Conservation (phyloP, 306 rosid genomes). For the Cucumis melo region DNA sequence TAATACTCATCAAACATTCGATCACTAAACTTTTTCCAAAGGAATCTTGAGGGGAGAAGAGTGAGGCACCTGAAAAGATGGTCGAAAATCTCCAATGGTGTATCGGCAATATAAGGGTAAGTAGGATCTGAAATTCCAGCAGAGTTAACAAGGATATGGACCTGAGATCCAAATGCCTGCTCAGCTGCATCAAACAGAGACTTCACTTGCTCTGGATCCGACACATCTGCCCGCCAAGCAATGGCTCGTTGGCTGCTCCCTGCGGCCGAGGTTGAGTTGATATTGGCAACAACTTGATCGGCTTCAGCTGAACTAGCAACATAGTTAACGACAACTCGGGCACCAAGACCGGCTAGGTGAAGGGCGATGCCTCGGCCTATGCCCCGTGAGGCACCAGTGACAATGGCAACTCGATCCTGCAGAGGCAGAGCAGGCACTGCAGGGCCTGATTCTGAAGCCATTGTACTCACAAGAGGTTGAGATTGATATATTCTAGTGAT, state of each 20-base stretch:
- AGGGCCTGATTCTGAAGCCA: background rate
- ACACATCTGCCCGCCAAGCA: constrained; percentile 20
- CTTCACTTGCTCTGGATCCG: constrained; percentile 30
- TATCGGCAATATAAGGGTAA: constrained; percentile 20
- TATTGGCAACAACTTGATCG: constrained; percentile 22
- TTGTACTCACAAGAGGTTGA: background rate
- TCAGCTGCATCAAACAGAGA: constrained; percentile 26
- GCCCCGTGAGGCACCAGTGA: constrained; percentile 29
- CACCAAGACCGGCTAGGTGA: constrained; percentile 37
- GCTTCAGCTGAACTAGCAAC: constrained; percentile 21
- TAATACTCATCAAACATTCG: background rate
- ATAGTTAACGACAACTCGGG: constrained; percentile 23
- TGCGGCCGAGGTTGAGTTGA: constrained; percentile 12
- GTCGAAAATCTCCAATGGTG: constrained; percentile 24
- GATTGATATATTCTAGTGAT: background rate
- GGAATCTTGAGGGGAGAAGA: background rate
- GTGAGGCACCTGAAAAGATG: constrained; percentile 11
- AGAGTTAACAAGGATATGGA: constrained; percentile 24
- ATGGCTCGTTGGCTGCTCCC: constrained; percentile 11
- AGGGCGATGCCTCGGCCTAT: constrained; percentile 38
- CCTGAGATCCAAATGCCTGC: constrained; percentile 12
- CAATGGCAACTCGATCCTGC: background rate
- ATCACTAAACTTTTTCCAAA: background rate
- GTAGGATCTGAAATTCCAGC: constrained; percentile 35
- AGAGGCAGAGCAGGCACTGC: background rate